Evolutionary conservation across 192 early-diverging fungal genomes (phyloP), one percentile per base, ranked within the genome.

Genomic region (Gaertneriomyces sp.): DNA sequence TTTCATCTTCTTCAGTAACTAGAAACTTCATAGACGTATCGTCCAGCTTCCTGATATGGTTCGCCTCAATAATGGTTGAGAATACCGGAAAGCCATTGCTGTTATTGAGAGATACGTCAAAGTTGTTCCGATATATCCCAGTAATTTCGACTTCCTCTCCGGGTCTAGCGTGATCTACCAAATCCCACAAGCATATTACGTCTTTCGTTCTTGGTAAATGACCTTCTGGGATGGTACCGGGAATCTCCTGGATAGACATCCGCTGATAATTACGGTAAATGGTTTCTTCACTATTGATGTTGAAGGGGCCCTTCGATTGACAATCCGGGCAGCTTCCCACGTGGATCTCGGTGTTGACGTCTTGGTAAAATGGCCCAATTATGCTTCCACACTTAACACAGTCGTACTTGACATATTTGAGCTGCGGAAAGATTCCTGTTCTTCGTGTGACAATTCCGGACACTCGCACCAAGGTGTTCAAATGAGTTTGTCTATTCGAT

Each of bases 31-130:
- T 88, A 75, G 90, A 96, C 55, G 88, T 76, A 65, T 99, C 94
- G 58, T 91, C 89, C 58, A 90, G 91, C 66, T 93, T 92, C 46
- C 81, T 81, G 45, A 97, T 89, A 71, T 94, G 87, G 77, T 99
- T 99, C 62, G 96, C 94, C 76, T 97, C 95, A 70, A 99, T 91
- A 38, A 99, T 84, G 16, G 95, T 97, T 9, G 88, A 85, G 75
- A 99, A 96, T 12, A 96, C 94, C 0, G 96, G 96, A 82, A 98
- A 98, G 7, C 96, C 96, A 73, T 95, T 94, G 60, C 88, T 89
- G 4, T 81, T 85, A 72, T 92, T 94, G 20, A 96, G 79, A 7
- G 90, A 77, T 2, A 86, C 83, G 79, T 98, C 94, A 78, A 92
- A 93, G 69, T 92, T 96, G 81, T 98, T 94, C 50, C 92, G 83